Base-by-base conservation (phyloP, 768 basidiomycete genomes). In the Grammothele lineata region DNA sequence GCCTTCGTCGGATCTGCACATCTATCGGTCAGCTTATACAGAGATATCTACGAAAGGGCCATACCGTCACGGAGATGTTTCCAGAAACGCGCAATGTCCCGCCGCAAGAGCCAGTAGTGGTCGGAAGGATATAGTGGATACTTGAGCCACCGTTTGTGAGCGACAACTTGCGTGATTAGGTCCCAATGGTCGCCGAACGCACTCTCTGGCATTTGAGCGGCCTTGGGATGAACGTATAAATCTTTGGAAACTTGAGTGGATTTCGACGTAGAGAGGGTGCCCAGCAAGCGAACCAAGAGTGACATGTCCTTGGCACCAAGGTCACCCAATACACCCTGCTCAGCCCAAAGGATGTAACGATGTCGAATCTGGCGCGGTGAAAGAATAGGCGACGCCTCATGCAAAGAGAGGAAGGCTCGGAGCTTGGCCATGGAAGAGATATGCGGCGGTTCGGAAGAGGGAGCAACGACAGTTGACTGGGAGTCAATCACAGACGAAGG, bases 51-150 rank as follows among this genome's bases (percentile, higher is more conserved):
- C n/a, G n/a, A n/a, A n/a, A n/a, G n/a, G n/a, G n/a, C n/a, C n/a
- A n/a, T n/a, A n/a, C n/a, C n/a, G n/a, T n/a, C n/a, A n/a, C n/a
- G n/a, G n/a, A n/a, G n/a, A n/a, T n/a, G 27, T 6, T 47, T 30
- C 19, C 17, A 3, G 15, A 26, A 51, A 3, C 37, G 42, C 17
- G 66, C 68, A 8, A 79, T 62, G 24, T 66, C 56, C 11, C 74
- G 74, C 26, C 65, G 73, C 76, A 85, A 76, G 38, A 77, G 58
- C 83, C 83, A 86, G 61, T 77, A 85, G 39, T 71, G 69, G 57
- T 85, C 81, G n/a, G 72, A 66, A 35, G 66, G 62, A 14, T 50
- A 59, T 25, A 64, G 52, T 8, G 48, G 14, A 47, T 67, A 59
- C 30, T 62, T 66, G n/a, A 65, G 47, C 27, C 51, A 46, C 30